A percentile compares a stretch with the other conserved stretches of the same genome.
Conservation (phyloP, 2,329 filamentous ascomycete species). For the Fonsecaea multimorphosa region DNA sequence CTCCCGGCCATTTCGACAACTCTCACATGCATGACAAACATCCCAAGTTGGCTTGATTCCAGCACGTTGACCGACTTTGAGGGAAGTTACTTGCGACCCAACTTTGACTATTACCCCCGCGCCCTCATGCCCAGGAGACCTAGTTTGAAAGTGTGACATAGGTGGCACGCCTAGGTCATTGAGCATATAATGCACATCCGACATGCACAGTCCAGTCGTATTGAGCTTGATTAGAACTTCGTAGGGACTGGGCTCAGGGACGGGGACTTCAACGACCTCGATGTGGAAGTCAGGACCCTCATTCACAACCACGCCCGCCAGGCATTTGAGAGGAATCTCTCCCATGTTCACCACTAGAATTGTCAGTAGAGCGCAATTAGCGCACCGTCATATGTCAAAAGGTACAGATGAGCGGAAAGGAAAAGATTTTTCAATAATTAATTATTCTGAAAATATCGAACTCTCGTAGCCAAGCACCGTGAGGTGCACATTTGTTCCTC, state of each 20-base stretch:
- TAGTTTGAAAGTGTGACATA: constrained; percentile 53
- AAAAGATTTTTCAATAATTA: background rate
- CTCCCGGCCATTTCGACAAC: constrained; percentile 60
- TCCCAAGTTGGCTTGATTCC: constrained; percentile 60
- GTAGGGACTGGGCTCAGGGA: constrained; percentile 52
- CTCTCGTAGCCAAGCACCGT: background rate
- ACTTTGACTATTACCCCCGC: constrained; percentile 64
- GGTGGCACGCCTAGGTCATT: constrained; percentile 57
- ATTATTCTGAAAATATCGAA: background rate
- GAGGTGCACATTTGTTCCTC: background rate
- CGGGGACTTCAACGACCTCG: constrained; percentile 37
- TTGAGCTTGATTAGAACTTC: constrained; percentile 65
- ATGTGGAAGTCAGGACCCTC: constrained; percentile 38
- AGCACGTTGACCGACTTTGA: constrained; percentile 61
- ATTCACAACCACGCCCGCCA: constrained; percentile 34
- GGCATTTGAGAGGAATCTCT: constrained; percentile 37
- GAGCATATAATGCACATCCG: constrained; percentile 64
- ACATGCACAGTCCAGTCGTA: constrained; percentile 64
- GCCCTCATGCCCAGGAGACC: constrained; percentile 62
- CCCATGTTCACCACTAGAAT: background rate
- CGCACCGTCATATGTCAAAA: background rate
- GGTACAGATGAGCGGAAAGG: background rate
- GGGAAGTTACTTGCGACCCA: constrained; percentile 59
- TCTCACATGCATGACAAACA: constrained; percentile 58
- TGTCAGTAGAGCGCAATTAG: background rate